These are phyloP conservation scores for Licmophora abbreviata DNA, from an alignment of 108 stramenopile species.

Conservation along the genomic window DNA sequence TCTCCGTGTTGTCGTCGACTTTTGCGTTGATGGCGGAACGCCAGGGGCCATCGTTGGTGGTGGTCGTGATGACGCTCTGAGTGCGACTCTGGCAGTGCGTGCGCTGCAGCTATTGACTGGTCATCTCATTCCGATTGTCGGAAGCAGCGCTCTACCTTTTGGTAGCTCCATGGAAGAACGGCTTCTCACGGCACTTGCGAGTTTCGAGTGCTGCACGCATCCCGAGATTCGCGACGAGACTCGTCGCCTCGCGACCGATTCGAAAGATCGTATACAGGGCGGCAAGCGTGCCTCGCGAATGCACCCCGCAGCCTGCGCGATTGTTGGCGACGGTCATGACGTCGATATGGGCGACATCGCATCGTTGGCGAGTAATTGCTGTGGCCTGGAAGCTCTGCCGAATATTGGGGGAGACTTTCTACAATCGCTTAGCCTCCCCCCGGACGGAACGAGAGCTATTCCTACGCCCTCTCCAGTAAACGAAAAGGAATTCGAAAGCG, in stretches of 20 bases:
- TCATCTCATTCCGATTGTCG: slow-evolving; percentile 74
- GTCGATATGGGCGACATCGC: slow-evolving; percentile 46
- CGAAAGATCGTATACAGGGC: slow-evolving; percentile 68
- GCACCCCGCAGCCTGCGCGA: slow-evolving; percentile 7
- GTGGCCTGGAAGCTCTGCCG: slow-evolving; percentile 39
- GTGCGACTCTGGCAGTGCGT: slow-evolving; percentile 78
- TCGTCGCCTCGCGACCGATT: slow-evolving; percentile 55
- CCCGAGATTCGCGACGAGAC: slow-evolving; percentile 53
- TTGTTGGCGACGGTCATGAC: slow-evolving; percentile 21
- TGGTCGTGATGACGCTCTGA: slow-evolving; percentile 72
- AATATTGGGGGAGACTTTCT: slow-evolving; percentile 52
- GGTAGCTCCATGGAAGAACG: slow-evolving; percentile 75
- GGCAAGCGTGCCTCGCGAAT: slow-evolving; percentile 22
- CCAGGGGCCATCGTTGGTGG: slow-evolving; percentile 87
- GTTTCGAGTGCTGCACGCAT: slow-evolving; percentile 52
- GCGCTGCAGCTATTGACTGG: slow-evolving; percentile 66
- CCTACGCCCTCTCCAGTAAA: slow-evolving; percentile 23
- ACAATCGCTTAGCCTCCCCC: slow-evolving; percentile 39
- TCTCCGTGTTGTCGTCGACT: slow-evolving; percentile 75
- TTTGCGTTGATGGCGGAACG: slow-evolving; percentile 86
- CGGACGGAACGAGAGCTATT: slow-evolving; percentile 12
- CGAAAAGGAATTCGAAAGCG: slow-evolving; percentile 16
- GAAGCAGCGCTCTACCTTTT: slow-evolving; percentile 67
- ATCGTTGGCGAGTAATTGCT: slow-evolving; percentile 42
- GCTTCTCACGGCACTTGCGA: slow-evolving; percentile 58